Conservation (phyloP, 768 basidiomycete genomes). For the Amanita exitialis region DNA sequence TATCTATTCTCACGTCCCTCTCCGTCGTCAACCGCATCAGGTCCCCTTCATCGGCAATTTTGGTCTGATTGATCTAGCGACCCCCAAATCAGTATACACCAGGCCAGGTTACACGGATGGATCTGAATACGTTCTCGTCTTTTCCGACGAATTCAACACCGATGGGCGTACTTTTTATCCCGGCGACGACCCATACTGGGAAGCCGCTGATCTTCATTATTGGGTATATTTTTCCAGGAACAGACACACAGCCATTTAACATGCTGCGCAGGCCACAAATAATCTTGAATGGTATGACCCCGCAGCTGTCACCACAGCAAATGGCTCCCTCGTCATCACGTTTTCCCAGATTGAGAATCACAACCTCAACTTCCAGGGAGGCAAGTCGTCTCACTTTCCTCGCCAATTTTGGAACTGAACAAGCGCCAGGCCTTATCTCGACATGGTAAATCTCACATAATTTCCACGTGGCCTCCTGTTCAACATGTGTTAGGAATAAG, state of each 20-base stretch:
- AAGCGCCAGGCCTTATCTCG: conserved; percentile 25
- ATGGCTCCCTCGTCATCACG: conserved; percentile 66
- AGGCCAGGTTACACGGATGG: conserved; percentile 52
- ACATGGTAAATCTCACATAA: conserved; percentile 31
- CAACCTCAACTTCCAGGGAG: conserved; percentile 56
- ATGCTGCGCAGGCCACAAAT: conserved; percentile 35
- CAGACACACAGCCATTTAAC: not conserved
- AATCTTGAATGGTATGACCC: conserved; percentile 90
- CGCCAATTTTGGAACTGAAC: conserved; percentile 17
- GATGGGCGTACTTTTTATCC: conserved; percentile 72
- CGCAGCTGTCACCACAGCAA: conserved; percentile 54
- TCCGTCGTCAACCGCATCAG: conserved; percentile 21
- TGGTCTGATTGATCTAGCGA: conserved; percentile 49
- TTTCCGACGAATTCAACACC: conserved; percentile 75
- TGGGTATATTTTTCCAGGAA: conserved; percentile 35
- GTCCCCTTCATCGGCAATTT: conserved; percentile 55
- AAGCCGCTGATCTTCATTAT: conserved; percentile 70
- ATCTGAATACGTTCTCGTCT: conserved; percentile 46
- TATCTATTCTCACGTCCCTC: conserved; percentile 15
- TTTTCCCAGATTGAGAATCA: conserved; percentile 50
- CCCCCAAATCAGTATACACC: conserved; percentile 44
- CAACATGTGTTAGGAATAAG: conserved; percentile 46
- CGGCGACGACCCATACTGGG: conserved; percentile 82
- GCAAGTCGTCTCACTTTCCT: conserved; percentile 25
- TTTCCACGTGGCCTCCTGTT: not conserved